Evolutionary conservation across 2,329 filamentous ascomycete genomes (phyloP).

Genomic region (Sarocladiaceae sp.): DNA sequence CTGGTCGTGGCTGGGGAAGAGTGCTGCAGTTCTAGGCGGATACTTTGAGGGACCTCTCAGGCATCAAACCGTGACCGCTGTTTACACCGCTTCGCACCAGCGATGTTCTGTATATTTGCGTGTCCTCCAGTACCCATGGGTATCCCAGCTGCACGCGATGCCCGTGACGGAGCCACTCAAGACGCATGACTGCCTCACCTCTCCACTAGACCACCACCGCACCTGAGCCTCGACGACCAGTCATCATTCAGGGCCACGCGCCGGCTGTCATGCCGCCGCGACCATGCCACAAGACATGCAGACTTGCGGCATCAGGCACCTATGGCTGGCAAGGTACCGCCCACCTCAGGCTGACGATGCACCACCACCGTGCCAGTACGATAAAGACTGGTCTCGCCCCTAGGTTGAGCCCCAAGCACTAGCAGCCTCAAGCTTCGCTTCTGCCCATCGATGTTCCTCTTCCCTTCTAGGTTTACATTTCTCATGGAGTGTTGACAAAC

Average conservation of each 20-base stretch:
- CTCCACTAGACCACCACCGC: conserved; percentile 1
- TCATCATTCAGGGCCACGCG: conserved; percentile 9
- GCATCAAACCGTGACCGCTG: not conserved
- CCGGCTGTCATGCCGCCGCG: not conserved
- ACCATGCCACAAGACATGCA: conserved; percentile 6
- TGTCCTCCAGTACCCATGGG: not conserved
- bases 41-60: not conserved
- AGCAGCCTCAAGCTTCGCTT: not conserved
- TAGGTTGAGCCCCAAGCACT: not conserved
- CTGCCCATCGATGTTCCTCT: not conserved
- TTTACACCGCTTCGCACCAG: not conserved
- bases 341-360: conserved; percentile 9
- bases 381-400: conserved; percentile 1
- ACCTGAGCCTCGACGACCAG: not conserved
- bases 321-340: not conserved
- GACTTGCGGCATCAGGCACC: conserved; percentile 6
- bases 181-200: conserved; percentile 6
- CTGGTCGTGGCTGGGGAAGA: conserved; percentile 2
- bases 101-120: not conserved
- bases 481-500: not conserved
- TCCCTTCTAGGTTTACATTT: not conserved
- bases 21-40: not conserved
- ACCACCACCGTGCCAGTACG: too few relatives aligned
- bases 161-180: conserved; percentile 1
- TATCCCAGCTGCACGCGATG: conserved; percentile 5